phyloP scores from a whole-genome alignment of 371 early-diverging fungal species.

The Syncephalis fuscata region DNA sequence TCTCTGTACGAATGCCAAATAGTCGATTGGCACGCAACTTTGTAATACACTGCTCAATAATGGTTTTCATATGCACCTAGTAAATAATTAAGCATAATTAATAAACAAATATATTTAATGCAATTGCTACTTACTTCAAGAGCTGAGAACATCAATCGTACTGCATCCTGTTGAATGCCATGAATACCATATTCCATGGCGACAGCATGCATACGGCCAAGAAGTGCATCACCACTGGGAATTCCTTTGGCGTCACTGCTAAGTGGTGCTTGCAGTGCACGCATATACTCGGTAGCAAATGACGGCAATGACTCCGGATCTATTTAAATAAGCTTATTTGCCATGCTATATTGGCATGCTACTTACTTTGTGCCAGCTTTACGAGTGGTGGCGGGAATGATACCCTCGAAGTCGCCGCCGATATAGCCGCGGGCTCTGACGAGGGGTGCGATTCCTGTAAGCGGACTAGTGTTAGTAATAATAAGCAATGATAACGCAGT shows the following conservation, averaged over 20 bases:
- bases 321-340: constrained; percentile 30
- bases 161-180: no score
- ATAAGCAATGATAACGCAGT: no score
- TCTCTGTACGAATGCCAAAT: constrained; percentile 22
- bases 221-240: constrained; percentile 44
- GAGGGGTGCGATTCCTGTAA: neutral
- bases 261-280: constrained; percentile 42
- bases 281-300: neutral
- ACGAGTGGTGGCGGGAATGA: constrained; percentile 3
- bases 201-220: constrained; percentile 51
- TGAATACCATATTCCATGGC: constrained; percentile 42
- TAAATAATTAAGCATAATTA: no score
- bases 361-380: constrained; percentile 8
- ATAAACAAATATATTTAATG: no score
- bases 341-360: constrained; percentile 1
- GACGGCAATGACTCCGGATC: constrained; percentile 4
- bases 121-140: no score
- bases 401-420: neutral
- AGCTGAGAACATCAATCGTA: no score
- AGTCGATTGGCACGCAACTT: constrained; percentile 49
- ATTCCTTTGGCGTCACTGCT: constrained; percentile 52
- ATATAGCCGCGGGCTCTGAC: neutral
- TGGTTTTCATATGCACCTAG: no score
- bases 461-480: neutral
- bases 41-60: constrained; percentile 42